phyloP scores from a whole-genome alignment of 2,329 filamentous ascomycete species.

The Monilinia aucupariae region DNA sequence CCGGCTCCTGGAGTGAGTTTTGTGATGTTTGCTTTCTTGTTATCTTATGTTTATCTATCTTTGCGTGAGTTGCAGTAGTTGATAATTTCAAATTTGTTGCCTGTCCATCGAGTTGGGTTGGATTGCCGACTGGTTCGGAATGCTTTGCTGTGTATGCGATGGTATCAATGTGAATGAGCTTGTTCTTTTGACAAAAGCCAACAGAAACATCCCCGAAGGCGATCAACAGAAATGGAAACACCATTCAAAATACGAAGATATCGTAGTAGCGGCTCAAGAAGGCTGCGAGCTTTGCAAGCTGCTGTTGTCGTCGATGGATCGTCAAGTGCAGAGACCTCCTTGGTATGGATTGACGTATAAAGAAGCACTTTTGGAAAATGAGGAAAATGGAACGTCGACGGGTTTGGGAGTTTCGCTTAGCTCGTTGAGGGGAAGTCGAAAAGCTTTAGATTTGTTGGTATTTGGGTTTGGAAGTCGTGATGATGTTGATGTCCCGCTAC shows the following conservation, averaged over 20 bases:
- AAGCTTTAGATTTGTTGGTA: neutral
- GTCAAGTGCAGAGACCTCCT: neutral
- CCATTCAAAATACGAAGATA: neutral
- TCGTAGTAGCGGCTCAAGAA: neutral
- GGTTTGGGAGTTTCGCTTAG: neutral
- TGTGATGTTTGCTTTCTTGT: no score
- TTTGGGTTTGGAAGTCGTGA: neutral
- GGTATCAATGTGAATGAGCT: conserved; percentile 1
- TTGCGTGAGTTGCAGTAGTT: no score
- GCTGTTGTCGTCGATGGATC: neutral
- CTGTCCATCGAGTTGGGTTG: neutral
- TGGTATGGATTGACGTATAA: neutral
- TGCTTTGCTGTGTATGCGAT: conserved; percentile 3
- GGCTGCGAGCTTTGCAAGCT: neutral
- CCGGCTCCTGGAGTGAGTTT: no score
- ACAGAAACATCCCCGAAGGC: neutral
- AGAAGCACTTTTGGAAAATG: neutral
- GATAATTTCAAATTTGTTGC: neutral
- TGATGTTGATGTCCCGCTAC: neutral
- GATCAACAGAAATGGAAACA: neutral
- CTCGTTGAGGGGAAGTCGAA: neutral
- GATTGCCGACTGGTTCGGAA: neutral
- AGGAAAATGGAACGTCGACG: neutral
- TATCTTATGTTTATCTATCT: no score
- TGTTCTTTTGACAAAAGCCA: neutral